These are phyloP conservation scores for Teunomyces panamensis DNA, from an alignment of 805 yeast genomes.

Conservation along the genomic window DNA sequence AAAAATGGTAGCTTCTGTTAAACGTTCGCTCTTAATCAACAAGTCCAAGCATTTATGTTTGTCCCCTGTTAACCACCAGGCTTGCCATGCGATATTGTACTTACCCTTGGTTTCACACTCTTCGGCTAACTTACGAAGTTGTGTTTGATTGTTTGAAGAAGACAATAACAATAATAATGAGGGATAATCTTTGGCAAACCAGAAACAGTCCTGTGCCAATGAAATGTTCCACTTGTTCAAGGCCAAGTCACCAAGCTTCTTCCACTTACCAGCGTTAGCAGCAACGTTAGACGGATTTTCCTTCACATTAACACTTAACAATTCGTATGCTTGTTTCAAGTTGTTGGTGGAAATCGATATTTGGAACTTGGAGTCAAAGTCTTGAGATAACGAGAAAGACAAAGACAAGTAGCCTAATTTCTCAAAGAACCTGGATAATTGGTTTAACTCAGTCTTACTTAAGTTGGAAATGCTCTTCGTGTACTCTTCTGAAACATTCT, in stretches of 20 bases:
- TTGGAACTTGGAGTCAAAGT: slow-evolving; percentile 87
- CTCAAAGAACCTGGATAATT: slow-evolving; percentile 89
- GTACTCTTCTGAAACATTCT: slow-evolving; percentile 52
- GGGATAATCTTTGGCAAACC: slow-evolving; percentile 75
- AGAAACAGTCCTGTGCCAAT: slow-evolving; percentile 76
- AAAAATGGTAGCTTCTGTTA: slow-evolving; percentile 82
- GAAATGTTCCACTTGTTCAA: slow-evolving; percentile 73
- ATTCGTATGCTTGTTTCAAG: slow-evolving; percentile 65
- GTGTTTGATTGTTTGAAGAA: slow-evolving; percentile 67
- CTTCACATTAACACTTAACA: slow-evolving; percentile 31
- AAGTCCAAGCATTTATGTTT: slow-evolving; percentile 59
- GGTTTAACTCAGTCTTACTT: slow-evolving; percentile 64
- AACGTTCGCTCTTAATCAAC: slow-evolving; percentile 64
- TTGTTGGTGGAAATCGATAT: slow-evolving; percentile 77
- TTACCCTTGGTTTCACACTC: slow-evolving; percentile 71
- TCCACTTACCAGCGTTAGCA: slow-evolving; percentile 64
- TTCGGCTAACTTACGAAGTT: slow-evolving; percentile 61
- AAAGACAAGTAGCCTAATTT: slow-evolving; percentile 85
- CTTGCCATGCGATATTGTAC: slow-evolving; percentile 86
- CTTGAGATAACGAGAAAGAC: slow-evolving; percentile 80
- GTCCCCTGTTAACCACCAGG: slow-evolving; percentile 85
- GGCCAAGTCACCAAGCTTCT: slow-evolving; percentile 84
- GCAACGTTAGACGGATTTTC: slow-evolving; percentile 47
- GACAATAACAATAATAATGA: slow-evolving; percentile 80
- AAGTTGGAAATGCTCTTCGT: slow-evolving; percentile 51